Evolutionary conservation across 106 monocot genomes (phyloP).

Genomic region (Dendrobium chrysotoxum): DNA sequence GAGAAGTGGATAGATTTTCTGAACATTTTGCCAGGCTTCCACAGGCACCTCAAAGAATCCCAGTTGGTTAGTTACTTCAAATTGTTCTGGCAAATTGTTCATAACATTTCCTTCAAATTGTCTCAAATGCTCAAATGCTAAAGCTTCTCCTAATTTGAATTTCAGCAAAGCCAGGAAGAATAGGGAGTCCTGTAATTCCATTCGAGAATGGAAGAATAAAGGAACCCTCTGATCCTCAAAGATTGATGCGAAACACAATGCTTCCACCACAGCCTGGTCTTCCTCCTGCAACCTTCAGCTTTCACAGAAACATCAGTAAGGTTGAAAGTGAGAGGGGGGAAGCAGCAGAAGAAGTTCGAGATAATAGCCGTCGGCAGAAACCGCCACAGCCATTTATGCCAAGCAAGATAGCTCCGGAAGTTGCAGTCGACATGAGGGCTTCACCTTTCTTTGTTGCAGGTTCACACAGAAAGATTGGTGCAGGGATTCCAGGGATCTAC

Average conservation of each 20-base stretch:
- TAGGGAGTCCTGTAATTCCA: not conserved
- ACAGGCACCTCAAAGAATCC: slow-evolving; percentile 39
- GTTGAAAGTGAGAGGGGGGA: not conserved
- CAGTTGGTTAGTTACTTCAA: slow-evolving; percentile 26
- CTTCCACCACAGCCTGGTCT: not conserved
- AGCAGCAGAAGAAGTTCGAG: not conserved
- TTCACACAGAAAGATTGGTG: not conserved
- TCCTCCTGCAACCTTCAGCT: not conserved
- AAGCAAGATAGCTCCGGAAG: not conserved
- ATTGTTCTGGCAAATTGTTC: not conserved
- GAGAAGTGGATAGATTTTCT: slow-evolving; percentile 20
- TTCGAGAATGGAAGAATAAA: not conserved
- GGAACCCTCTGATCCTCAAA: not conserved
- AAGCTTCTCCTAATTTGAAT: not conserved
- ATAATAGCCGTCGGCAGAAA: not conserved
- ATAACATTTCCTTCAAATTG: not conserved
- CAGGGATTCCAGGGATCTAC: not conserved
- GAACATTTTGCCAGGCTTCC: slow-evolving; percentile 18
- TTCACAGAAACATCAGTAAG: not conserved
- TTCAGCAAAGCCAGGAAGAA: not conserved
- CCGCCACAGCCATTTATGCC: not conserved
- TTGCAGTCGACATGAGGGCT: not conserved
- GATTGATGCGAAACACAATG: not conserved
- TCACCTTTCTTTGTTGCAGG: not conserved
- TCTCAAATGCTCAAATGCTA: not conserved